Evolutionary conservation across 768 basidiomycete genomes (phyloP).

Genomic region (Boletus rubescentipes): DNA sequence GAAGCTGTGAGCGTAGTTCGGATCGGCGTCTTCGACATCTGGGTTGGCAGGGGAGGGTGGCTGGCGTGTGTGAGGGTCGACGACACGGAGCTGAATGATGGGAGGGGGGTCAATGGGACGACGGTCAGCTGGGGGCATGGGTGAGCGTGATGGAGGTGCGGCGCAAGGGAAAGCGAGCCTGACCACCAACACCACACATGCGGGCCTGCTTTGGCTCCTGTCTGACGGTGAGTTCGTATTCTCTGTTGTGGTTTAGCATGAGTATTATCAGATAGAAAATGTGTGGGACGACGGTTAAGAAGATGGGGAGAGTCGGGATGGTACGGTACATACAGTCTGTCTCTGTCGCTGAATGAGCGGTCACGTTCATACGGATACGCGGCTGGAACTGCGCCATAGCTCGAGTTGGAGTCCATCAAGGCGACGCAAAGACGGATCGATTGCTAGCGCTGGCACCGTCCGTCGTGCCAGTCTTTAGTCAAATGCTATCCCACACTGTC

Average conservation of each 20-base stretch:
- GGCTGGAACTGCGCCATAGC: constrained; percentile 24
- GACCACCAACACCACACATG: constrained; percentile 88
- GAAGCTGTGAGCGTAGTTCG: constrained; percentile 54
- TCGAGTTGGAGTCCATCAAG: constrained; percentile 27
- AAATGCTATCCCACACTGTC: constrained; percentile 12
- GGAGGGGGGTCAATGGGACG: constrained; percentile 96
- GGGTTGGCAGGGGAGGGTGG: constrained; percentile 28
- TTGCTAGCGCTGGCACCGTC: background rate
- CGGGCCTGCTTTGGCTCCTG: constrained; percentile 92
- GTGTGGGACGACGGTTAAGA: constrained; percentile 4
- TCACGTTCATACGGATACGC: constrained; percentile 32
- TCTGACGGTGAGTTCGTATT: constrained; percentile 82
- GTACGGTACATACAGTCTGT: constrained; percentile 34
- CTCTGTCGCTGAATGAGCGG: constrained; percentile 31
- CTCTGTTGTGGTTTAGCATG: constrained; percentile 44
- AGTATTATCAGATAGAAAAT: constrained; percentile 16
- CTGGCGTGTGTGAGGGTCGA: constrained; percentile 54
- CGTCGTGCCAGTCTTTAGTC: background rate
- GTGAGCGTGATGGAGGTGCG: background rate
- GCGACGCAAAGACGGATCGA: constrained; percentile 14
- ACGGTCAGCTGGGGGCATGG: constrained; percentile 69
- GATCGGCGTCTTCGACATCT: constrained; percentile 35
- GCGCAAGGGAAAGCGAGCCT: constrained; percentile 40
- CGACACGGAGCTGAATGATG: constrained; percentile 90
- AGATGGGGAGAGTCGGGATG: constrained; percentile 7